Percentiles rank a stretch among this genome's conserved stretches.
Evolutionary conservation across 306 rosid genomes (phyloP).

Genomic region (Cucumis hystrix): DNA sequence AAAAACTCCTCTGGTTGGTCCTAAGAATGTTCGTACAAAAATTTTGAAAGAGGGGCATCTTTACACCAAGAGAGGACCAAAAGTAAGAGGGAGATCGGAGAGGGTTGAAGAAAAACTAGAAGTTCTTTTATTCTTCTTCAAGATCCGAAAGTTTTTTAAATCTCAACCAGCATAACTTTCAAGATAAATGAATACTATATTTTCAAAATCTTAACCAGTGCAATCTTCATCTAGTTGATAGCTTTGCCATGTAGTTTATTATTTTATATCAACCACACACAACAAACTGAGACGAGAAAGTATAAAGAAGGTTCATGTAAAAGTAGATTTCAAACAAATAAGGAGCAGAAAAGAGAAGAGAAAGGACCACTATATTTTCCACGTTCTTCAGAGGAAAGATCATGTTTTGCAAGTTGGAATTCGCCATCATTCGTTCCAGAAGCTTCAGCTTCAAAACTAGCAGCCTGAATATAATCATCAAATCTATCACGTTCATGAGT

Average conservation of each 20-base stretch:
- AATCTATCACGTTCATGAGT: neutral
- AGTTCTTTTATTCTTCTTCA: neutral
- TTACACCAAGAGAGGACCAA: neutral
- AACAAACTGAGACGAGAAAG: neutral
- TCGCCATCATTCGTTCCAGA: conserved; percentile 57
- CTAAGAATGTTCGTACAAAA: neutral
- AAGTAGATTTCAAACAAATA: neutral
- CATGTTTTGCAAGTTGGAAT: conserved; percentile 79
- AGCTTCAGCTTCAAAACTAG: conserved; percentile 72
- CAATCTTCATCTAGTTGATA: neutral
- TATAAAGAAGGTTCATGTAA: conserved; percentile 4
- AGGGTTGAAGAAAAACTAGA: neutral
- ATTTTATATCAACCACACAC: neutral
- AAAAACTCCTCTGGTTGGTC: neutral
- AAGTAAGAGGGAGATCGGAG: neutral
- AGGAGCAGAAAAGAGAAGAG: conserved; percentile 8
- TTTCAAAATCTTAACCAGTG: neutral
- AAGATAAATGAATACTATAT: neutral
- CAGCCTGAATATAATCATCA: conserved; percentile 42
- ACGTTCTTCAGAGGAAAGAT: conserved; percentile 56
- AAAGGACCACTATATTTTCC: conserved; percentile 77
- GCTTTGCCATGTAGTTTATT: neutral
- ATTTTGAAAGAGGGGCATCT: neutral
- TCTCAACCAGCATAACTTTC: neutral
- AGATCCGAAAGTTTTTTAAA: neutral